Evolutionary conservation across 2,329 filamentous ascomycete species (phyloP).

Genomic region (Exutisphaerella laricina): DNA sequence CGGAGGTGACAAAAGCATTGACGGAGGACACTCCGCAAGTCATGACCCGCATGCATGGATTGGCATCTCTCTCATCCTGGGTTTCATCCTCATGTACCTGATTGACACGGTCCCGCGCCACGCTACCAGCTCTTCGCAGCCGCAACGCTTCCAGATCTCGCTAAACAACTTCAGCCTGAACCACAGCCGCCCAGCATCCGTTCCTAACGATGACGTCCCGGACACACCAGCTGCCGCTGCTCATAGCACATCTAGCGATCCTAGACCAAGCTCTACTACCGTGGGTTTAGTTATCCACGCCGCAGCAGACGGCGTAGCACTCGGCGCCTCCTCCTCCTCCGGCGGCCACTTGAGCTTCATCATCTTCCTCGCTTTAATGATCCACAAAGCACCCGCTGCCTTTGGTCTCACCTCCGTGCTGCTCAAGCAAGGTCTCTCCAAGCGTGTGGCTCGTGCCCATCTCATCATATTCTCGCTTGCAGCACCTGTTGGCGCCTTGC

Average conservation of each 20-base stretch:
- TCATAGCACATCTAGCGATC: conserved; percentile 5
- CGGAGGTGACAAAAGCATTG: neutral
- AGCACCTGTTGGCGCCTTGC: conserved; percentile 76
- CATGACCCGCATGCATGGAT: conserved; percentile 68
- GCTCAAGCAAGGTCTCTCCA: conserved; percentile 84
- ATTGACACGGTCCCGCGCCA: conserved; percentile 80
- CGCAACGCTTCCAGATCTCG: conserved; percentile 76
- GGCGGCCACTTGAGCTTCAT: conserved; percentile 77
- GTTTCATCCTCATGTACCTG: conserved; percentile 95
- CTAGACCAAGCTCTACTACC: conserved; percentile 53
- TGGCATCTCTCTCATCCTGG: conserved; percentile 76
- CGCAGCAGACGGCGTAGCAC: conserved; percentile 87
- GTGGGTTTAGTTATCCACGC: conserved; percentile 94
- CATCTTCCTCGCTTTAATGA: conserved; percentile 93
- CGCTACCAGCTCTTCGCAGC: conserved; percentile 47
- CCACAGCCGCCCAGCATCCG: conserved; percentile 34
- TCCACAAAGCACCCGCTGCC: conserved; percentile 88
- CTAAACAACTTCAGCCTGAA: conserved; percentile 65
- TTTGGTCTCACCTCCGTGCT: conserved; percentile 90
- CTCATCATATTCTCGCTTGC: conserved; percentile 87
- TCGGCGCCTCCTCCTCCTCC: conserved; percentile 72
- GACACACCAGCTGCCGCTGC: conserved; percentile 12
- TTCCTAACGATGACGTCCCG: conserved; percentile 10
- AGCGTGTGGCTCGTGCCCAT: conserved; percentile 76
- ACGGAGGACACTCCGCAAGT: conserved; percentile 16